phyloP scores from a whole-genome alignment of 2,329 filamentous ascomycete species.

The Venturia aucupariae region DNA sequence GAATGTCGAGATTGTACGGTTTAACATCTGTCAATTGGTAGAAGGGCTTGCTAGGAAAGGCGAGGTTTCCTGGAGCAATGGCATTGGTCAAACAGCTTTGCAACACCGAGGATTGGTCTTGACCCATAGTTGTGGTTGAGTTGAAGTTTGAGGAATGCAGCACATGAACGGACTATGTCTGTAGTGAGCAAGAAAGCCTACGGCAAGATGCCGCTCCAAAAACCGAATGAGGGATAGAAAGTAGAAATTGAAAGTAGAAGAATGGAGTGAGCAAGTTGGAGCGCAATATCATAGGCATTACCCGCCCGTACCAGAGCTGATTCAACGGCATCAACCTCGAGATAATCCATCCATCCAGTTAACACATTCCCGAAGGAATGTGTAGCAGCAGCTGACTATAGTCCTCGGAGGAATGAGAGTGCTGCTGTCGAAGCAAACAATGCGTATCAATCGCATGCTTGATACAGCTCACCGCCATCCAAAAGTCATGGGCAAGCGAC shows the following conservation, averaged over 20 bases:
- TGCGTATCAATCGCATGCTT: not conserved
- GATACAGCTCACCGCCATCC: too few species aligned
- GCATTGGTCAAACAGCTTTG: not conserved
- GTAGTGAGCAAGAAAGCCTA: not conserved
- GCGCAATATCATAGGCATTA: not conserved
- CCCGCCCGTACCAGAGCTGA: not conserved
- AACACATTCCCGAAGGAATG: not conserved
- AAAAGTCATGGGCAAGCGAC: not conserved
- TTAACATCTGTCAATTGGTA: slow-evolving; percentile 15
- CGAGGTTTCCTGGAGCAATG: not conserved
- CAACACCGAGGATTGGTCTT: not conserved
- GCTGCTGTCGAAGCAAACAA: not conserved
- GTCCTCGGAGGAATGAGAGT: not conserved
- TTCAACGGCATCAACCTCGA: not conserved
- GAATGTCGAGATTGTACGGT: slow-evolving; percentile 26
- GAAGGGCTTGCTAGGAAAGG: slow-evolving; percentile 9
- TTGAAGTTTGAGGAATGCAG: not conserved
- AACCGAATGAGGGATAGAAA: not conserved
- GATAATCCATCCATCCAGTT: not conserved
- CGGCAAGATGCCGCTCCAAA: not conserved
- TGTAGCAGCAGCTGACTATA: not conserved
- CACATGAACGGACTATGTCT: not conserved
- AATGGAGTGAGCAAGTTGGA: not conserved
- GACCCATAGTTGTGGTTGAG: not conserved
- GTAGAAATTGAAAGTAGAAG: not conserved